Evolutionary conservation across 2,329 filamentous ascomycete species (phyloP), one percentile per base, ranked within the genome.

Genomic region (Aureobasidium sp.): DNA sequence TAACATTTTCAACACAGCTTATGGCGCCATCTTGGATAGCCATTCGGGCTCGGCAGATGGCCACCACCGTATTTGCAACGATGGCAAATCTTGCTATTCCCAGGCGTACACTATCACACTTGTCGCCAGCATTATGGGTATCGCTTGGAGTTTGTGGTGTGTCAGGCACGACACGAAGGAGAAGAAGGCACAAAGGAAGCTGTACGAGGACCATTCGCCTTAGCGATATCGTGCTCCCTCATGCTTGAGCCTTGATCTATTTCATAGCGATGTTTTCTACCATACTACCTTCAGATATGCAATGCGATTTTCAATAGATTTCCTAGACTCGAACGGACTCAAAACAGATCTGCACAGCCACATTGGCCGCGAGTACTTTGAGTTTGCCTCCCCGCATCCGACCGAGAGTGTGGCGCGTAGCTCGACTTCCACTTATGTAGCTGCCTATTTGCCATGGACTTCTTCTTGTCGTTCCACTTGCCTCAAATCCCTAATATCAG

Each of bases 1-100:
- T 55, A 96, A 97, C 69, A 74, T 96, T 26, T 97, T 96, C 80
- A 99, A 97, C 72, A 77, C 97, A 1, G 85, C 94, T 63, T 99
- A 97, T 72, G 94, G 94, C 53, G 77, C 69, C 1, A 86, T 96
- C 0, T 95, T 91, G 68, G 94, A 99, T 72, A 77, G 78, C 9
- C 91, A 97, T 73, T 82, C 84, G 46, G 91, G 90, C 23, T 65
- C 67, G 17, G 70, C 66, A 15, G 58, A 56, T 26, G 66, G 65
- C 17, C 67, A 67, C 8, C 86, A 91, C 67, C 81, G 87, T 34
- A 82, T 85, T 23, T 97, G 94, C 71, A 79, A 82, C 23, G 85
- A 93, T 29, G 94, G 94, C 0, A 74, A 93, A 12, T 79, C 82
- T 23, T 97, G 93, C 74, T 97, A 97, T 75, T 82, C 83, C 34